phyloP scores from a whole-genome alignment of 768 basidiomycete species.

The Tricholoma terreum region DNA sequence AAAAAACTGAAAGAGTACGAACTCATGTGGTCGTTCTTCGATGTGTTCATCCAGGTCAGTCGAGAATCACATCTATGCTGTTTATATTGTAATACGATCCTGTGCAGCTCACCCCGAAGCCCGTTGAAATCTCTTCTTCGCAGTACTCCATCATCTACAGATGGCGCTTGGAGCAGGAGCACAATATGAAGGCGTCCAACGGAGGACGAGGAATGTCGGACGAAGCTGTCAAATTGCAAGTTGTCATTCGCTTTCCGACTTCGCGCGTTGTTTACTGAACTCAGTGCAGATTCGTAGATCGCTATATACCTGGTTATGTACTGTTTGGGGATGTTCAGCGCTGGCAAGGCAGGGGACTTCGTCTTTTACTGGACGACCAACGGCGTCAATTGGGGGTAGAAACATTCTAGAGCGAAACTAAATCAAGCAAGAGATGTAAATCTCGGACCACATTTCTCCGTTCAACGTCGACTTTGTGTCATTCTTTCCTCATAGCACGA shows the following conservation, averaged over 20 bases:
- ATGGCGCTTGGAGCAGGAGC: conserved; percentile 91
- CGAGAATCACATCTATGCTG: conserved; percentile 7
- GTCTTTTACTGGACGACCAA: conserved; percentile 50
- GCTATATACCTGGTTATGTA: conserved; percentile 93
- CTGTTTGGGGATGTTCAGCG: conserved; percentile 61
- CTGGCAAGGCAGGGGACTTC: conserved; percentile 46
- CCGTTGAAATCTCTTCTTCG: conserved; percentile 24
- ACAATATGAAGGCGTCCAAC: conserved; percentile 78
- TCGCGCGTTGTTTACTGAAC: conserved; percentile 6
- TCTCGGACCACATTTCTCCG: background rate
- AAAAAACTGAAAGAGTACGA: conserved; percentile 55
- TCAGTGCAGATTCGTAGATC: conserved; percentile 70
- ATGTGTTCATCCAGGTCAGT: conserved; percentile 72
- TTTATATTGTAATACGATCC: background rate
- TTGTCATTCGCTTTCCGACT: conserved; percentile 19
- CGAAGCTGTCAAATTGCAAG: conserved; percentile 61
- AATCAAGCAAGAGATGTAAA: too few species aligned
- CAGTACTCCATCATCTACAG: conserved; percentile 63
- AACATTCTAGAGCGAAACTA: conserved; percentile 38
- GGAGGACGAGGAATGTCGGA: conserved; percentile 91
- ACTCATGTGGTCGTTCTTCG: conserved; percentile 65
- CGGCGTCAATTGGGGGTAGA: conserved; percentile 44
- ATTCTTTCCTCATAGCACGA: background rate
- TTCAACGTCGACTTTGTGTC: background rate
- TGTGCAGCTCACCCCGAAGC: conserved; percentile 18